These are phyloP conservation scores for Lipomyces yamadae DNA, from an alignment of 805 yeast species.

Conservation along the genomic window DNA sequence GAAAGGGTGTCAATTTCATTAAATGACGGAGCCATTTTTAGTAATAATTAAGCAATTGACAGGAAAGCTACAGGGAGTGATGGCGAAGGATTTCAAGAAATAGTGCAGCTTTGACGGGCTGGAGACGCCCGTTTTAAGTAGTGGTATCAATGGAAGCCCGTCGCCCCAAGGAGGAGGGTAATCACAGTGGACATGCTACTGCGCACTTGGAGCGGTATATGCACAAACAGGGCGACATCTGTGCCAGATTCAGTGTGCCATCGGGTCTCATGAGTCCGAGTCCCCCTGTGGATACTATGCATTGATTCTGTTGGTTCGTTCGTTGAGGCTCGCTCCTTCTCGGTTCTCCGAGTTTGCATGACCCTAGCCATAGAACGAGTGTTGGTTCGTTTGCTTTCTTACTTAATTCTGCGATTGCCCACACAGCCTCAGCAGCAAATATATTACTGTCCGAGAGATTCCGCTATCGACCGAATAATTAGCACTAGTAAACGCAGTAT, in stretches of 20 bases:
- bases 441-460: too few species aligned
- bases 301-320: too few species aligned
- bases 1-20: conserved; percentile 73
- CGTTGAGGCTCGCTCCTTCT: too few species aligned
- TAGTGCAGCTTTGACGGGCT: conserved; percentile 20
- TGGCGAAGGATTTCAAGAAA: conserved; percentile 2
- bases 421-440: too few species aligned
- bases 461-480: too few species aligned
- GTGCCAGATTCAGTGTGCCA: neutral
- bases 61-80: conserved; percentile 35
- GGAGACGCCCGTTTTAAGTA: conserved; percentile 25
- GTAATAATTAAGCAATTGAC: conserved; percentile 14
- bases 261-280: neutral
- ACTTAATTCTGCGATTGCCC: too few species aligned
- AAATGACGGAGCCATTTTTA: conserved; percentile 42
- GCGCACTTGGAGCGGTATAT: neutral
- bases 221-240: neutral
- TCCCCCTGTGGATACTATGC: too few species aligned
- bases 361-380: too few species aligned
- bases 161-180: neutral
- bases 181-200: neutral
- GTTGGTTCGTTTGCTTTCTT: too few species aligned
- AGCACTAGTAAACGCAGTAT: too few species aligned
- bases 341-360: too few species aligned
- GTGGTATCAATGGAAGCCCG: neutral